Percentiles rank a stretch among this genome's conserved stretches.
Evolutionary conservation across 2,329 filamentous ascomycete genomes (phyloP).

Genomic region (Colletotrichum theobromicola): DNA sequence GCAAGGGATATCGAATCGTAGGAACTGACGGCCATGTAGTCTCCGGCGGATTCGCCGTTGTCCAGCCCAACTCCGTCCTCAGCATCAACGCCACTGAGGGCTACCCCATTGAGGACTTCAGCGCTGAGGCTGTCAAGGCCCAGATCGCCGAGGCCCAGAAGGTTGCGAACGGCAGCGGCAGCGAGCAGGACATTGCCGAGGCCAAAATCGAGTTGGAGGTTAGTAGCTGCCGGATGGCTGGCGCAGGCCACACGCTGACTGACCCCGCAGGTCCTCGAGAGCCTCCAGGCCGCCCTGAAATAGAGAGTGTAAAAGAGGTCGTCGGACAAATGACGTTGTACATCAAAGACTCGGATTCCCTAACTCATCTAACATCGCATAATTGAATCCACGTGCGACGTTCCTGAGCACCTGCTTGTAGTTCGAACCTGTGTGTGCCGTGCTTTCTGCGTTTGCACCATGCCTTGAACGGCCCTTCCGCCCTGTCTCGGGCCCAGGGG

Average conservation of each 20-base stretch:
- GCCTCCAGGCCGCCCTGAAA: conserved; percentile 80
- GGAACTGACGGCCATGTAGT: conserved; percentile 57
- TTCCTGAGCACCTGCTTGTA: conserved; percentile 3
- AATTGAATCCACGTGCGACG: conserved; percentile 25
- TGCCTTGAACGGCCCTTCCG: neutral
- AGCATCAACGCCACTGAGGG: conserved; percentile 99
- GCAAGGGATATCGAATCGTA: conserved; percentile 17
- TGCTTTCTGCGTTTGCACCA: neutral
- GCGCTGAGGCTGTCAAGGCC: conserved; percentile 83
- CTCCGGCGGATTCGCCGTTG: conserved; percentile 94
- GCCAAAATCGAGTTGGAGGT: conserved; percentile 99
- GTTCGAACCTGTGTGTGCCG: neutral
- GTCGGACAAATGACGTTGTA: conserved; percentile 42
- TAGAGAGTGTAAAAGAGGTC: conserved; percentile 61
- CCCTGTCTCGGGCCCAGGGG: neutral
- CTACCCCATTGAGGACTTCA: conserved; percentile 95
- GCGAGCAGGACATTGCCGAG: conserved; percentile 97
- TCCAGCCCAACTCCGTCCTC: conserved; percentile 91
- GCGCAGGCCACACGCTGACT: conserved; percentile 38
- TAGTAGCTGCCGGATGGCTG: conserved; percentile 30
- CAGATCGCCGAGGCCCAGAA: conserved; percentile 97
- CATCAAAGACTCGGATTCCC: conserved; percentile 37
- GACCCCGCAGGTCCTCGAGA: conserved; percentile 74
- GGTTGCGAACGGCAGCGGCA: conserved; percentile 87
- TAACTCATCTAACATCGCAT: conserved; percentile 23